phyloP scores from a whole-genome alignment of 345 rosid genomes.

The Stellera chamaejasme region DNA sequence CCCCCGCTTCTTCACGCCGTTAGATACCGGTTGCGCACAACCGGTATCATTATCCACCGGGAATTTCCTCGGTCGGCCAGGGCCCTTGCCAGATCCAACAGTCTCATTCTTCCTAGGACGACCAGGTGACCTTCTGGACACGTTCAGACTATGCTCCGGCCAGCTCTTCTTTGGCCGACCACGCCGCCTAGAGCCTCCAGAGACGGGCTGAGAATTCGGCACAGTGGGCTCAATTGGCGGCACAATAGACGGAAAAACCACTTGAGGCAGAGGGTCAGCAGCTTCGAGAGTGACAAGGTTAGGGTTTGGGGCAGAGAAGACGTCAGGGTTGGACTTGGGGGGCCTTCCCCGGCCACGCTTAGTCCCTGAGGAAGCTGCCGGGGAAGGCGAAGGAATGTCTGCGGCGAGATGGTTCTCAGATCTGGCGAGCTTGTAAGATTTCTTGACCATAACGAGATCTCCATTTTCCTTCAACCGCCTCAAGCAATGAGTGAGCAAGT shows the following conservation, averaged over 20 bases:
- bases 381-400: slow-evolving; percentile 10
- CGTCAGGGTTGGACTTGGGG: slow-evolving; percentile 30
- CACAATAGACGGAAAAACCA: neutral
- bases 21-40: slow-evolving; percentile 5
- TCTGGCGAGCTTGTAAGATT: slow-evolving; percentile 56
- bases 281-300: neutral
- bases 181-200: slow-evolving; percentile 17
- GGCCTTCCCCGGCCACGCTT: slow-evolving; percentile 73
- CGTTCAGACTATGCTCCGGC: slow-evolving; percentile 8
- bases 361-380: slow-evolving; percentile 19
- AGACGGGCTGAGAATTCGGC: slow-evolving; percentile 1
- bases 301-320: neutral
- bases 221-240: neutral
- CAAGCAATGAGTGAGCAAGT: slow-evolving; percentile 53
- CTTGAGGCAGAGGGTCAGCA: neutral
- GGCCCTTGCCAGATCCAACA: slow-evolving; percentile 18
- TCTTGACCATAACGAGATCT: slow-evolving; percentile 41
- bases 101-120: slow-evolving; percentile 26
- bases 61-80: slow-evolving; percentile 33
- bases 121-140: slow-evolving; percentile 25
- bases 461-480: slow-evolving; percentile 52
- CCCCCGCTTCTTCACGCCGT: slow-evolving; percentile 23
- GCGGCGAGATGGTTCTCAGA: slow-evolving; percentile 18
- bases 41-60: slow-evolving; percentile 15
- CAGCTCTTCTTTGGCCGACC: slow-evolving; percentile 43